phyloP scores from a whole-genome alignment of 106 monocot genomes.

The Allium fistulosum region DNA sequence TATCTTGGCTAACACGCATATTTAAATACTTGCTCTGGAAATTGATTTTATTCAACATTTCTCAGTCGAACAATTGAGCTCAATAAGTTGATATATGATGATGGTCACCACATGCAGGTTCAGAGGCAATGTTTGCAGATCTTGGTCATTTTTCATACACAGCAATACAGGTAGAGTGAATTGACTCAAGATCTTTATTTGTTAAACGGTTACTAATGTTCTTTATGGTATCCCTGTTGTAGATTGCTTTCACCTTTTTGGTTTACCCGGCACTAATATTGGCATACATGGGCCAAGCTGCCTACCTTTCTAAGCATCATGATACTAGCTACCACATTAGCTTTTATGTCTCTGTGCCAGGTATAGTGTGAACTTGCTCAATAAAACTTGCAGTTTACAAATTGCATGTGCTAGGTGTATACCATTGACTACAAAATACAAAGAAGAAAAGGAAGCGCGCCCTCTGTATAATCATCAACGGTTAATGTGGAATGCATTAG shows the following conservation, averaged over 20 bases:
- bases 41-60: not conserved
- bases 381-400: too few relatives aligned
- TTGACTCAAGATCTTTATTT: too few relatives aligned
- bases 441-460: too few relatives aligned
- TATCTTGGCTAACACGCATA: constrained; percentile 7
- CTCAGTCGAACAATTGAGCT: too few relatives aligned
- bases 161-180: constrained; percentile 37
- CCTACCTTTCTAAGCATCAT: constrained; percentile 59
- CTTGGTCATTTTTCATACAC: constrained; percentile 54
- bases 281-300: constrained; percentile 80
- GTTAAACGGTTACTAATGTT: not conserved
- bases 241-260: constrained; percentile 47
- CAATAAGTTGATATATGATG: not conserved
- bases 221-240: constrained; percentile 3
- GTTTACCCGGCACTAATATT: constrained; percentile 57
- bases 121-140: constrained; percentile 74
- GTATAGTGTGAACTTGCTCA: constrained; percentile 9
- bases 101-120: constrained; percentile 25
- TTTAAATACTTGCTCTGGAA: not conserved
- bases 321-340: constrained; percentile 31
- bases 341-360: constrained; percentile 58
- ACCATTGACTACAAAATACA: too few relatives aligned
- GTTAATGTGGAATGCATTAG: too few relatives aligned
- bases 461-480: too few relatives aligned
- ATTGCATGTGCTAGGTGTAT: too few relatives aligned